A percentile compares a stretch with the other conserved stretches of the same genome.
These are phyloP conservation scores for Coniochaeta hoffmannii DNA, from an alignment of 2,329 filamentous ascomycete species.

Conservation along the genomic window DNA sequence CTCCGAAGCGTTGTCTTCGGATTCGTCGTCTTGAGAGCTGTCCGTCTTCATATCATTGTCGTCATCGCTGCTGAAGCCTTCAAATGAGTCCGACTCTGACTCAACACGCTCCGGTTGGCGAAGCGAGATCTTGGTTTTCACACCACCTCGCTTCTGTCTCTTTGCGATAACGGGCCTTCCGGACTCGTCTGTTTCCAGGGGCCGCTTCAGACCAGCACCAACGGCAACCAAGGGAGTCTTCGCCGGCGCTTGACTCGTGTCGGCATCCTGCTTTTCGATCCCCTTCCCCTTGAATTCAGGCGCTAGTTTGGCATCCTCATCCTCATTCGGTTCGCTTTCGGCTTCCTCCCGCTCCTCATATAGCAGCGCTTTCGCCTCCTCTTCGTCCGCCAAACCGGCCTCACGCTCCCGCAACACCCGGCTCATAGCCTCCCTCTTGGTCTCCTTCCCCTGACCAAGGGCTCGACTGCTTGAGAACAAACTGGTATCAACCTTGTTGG, in stretches of 20 bases:
- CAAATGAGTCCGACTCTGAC: conserved; percentile 47
- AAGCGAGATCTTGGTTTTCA: conserved; percentile 47
- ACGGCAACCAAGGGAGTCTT: conserved; percentile 20
- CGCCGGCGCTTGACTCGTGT: conserved; percentile 5
- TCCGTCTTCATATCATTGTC: conserved; percentile 12
- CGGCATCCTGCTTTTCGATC: not conserved
- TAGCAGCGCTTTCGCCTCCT: conserved; percentile 46
- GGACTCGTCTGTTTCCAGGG: conserved; percentile 70
- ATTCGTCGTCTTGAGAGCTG: conserved; percentile 24
- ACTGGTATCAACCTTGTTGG: conserved; percentile 73
- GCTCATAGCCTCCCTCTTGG: conserved; percentile 60
- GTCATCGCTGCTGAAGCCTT: conserved; percentile 41
- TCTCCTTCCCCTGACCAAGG: conserved; percentile 65
- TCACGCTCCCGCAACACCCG: conserved; percentile 57
- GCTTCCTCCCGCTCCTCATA: conserved; percentile 36
- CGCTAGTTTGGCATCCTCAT: not conserved
- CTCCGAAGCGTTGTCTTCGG: conserved; percentile 8
- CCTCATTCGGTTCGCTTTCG: conserved; percentile 10
- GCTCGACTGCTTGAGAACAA: conserved; percentile 71
- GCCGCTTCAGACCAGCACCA: conserved; percentile 81
- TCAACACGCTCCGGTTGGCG: conserved; percentile 33
- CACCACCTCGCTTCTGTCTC: conserved; percentile 63
- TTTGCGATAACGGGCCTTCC: conserved; percentile 79
- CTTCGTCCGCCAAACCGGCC: conserved; percentile 51
- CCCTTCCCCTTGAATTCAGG: not conserved